Percentiles rank a stretch among this genome's conserved stretches.
These are phyloP conservation scores for Tephrocybe rancida DNA, from an alignment of 768 basidiomycete species.

Conservation along the genomic window DNA sequence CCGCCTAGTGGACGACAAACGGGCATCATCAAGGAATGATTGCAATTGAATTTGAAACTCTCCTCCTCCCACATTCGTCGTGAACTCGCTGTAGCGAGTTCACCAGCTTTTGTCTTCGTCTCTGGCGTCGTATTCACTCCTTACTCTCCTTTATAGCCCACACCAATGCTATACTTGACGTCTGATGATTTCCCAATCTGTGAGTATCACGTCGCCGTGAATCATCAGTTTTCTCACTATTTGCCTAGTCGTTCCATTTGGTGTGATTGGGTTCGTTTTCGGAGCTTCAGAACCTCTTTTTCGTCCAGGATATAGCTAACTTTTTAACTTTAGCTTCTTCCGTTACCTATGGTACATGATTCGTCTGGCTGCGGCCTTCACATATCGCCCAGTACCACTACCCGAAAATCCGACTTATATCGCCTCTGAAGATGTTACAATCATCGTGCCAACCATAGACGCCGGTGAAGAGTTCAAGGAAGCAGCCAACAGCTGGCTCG, in stretches of 20 bases:
- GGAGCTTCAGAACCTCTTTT: not conserved
- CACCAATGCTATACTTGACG: constrained; percentile 83
- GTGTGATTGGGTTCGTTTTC: constrained; percentile 75
- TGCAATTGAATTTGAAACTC: constrained; percentile 4
- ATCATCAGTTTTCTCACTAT: constrained; percentile 15
- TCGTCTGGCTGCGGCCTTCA: constrained; percentile 73
- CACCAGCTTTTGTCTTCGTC: constrained; percentile 26
- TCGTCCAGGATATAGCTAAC: constrained; percentile 15
- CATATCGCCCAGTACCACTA: constrained; percentile 87
- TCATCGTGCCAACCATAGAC: constrained; percentile 95
- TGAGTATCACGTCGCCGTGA: constrained; percentile 43
- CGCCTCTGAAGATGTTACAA: constrained; percentile 91
- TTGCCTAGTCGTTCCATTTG: constrained; percentile 82
- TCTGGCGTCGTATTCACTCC: constrained; percentile 43
- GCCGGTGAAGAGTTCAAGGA: constrained; percentile 96
- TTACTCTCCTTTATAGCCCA: constrained; percentile 29
- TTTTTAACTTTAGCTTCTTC: constrained; percentile 64
- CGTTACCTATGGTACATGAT: constrained; percentile 94
- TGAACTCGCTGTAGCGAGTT: constrained; percentile 20
- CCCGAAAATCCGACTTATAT: constrained; percentile 91
- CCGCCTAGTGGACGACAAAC: constrained; percentile 7
- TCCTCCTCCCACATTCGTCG: constrained; percentile 3
- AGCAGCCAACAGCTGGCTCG: constrained; percentile 90
- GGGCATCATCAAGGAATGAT: constrained; percentile 8
- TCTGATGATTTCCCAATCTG: constrained; percentile 91